Percentiles rank a stretch among this genome's conserved stretches.
phyloP scores from a whole-genome alignment of 2,329 filamentous ascomycete species.

The Fusarium concolor region DNA sequence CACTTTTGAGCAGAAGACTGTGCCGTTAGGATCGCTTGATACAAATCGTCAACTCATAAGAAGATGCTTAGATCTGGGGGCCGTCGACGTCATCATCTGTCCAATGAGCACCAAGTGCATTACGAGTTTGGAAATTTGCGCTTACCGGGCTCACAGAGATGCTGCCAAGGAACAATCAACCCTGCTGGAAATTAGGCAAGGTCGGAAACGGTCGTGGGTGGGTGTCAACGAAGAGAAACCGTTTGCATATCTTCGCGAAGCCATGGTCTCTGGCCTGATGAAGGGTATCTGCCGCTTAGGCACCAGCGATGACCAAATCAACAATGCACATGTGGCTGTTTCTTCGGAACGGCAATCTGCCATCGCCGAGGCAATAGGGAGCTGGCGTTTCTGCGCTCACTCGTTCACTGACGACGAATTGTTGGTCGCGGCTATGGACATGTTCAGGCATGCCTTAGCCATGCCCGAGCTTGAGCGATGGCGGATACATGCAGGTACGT shows the following conservation, averaged over 20 bases:
- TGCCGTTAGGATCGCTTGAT: slow-evolving; percentile 43
- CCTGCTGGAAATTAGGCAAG: slow-evolving; percentile 77
- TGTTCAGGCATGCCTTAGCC: slow-evolving; percentile 88
- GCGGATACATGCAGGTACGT: slow-evolving; percentile 80
- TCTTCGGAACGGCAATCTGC: slow-evolving; percentile 71
- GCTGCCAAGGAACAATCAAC: slow-evolving; percentile 78
- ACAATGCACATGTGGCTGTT: slow-evolving; percentile 75
- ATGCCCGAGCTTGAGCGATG: slow-evolving; percentile 85
- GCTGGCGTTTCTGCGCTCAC: slow-evolving; percentile 91
- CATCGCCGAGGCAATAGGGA: slow-evolving; percentile 76
- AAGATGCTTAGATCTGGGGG: slow-evolving; percentile 85
- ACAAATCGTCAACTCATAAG: slow-evolving; percentile 63
- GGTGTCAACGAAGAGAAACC: slow-evolving; percentile 86
- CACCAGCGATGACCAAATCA: slow-evolving; percentile 71
- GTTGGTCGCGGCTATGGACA: slow-evolving; percentile 83
- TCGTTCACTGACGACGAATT: slow-evolving; percentile 92
- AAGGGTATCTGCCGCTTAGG: slow-evolving; percentile 83
- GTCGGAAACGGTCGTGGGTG: slow-evolving; percentile 91
- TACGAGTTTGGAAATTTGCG: slow-evolving; percentile 82
- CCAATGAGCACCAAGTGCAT: slow-evolving; percentile 81
- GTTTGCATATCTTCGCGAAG: slow-evolving; percentile 89
- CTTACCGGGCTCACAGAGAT: slow-evolving; percentile 84
- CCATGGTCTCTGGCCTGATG: slow-evolving; percentile 94
- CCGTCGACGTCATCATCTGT: slow-evolving; percentile 84
- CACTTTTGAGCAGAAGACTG: slow-evolving; percentile 52